Percentiles rank a stretch among this genome's conserved stretches.
These are phyloP conservation scores for Maudiozyma saulgeensis DNA, from an alignment of 805 yeast genomes.

Conservation along the genomic window DNA sequence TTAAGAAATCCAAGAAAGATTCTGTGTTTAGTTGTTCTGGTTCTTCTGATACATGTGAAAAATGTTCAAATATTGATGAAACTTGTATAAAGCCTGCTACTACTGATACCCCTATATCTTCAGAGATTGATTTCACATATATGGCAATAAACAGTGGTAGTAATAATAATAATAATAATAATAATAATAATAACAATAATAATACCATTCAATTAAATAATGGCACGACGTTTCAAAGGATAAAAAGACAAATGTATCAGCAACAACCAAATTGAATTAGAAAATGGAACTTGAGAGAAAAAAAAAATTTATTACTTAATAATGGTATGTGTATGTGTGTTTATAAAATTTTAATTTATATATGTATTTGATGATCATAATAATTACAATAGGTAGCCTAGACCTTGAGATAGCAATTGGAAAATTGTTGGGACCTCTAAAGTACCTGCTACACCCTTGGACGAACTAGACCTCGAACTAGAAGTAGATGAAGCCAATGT, in stretches of 20 bases:
- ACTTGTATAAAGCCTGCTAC: constrained; percentile 15
- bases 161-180: too few species aligned
- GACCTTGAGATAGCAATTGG: constrained; percentile 12
- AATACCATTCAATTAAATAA: background rate
- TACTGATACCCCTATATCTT: background rate
- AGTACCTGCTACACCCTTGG: constrained; percentile 14
- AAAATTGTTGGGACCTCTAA: constrained; percentile 18
- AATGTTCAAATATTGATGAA: constrained; percentile 32
- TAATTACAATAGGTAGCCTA: constrained; percentile 8
- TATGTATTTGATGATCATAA: background rate
- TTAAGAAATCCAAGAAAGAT: constrained; percentile 23
- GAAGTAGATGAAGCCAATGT: constrained; percentile 11
- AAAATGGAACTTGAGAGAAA: too few species aligned
- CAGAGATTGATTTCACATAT: constrained; percentile 8
- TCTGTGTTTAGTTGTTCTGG: constrained; percentile 30
- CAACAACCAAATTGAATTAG: background rate
- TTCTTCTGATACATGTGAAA: constrained; percentile 44
- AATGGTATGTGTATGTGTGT: constrained; percentile 1
- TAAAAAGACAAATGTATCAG: background rate
- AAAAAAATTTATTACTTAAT: too few species aligned
- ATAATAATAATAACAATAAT: too few species aligned
- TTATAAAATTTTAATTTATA: background rate
- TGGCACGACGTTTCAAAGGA: background rate
- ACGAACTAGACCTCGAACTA: constrained; percentile 8
- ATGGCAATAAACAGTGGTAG: background rate